Base-by-base conservation (phyloP, 768 basidiomycete species). In the Macrolepiota dolichaula region DNA sequence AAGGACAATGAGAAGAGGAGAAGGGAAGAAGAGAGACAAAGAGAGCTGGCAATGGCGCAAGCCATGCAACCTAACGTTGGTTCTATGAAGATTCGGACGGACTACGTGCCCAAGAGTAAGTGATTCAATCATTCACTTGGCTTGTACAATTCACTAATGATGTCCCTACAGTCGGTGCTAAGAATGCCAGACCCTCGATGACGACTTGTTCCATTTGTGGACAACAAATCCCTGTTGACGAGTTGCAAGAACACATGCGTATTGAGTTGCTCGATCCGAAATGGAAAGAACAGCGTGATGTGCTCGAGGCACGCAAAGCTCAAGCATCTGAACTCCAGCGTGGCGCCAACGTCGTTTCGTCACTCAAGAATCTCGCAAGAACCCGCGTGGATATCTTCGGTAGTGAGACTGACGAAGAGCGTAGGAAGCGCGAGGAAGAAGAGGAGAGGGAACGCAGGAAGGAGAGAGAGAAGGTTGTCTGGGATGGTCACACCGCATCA, bases 351-450 rank as follows among this genome's bases (percentile, higher is more conserved):
- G 94, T 98, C 54, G 90, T 93, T 17, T 88, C 92, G 0, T 96
- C 96, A 27, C 87, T 99, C 68, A 91, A 89, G 70, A 92, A 92
- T 64, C 87, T 99, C 61, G 96, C 97, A 22, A 85, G 89, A 59
- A 92, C 92, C n/a, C 92, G 96, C 79, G 92, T 94, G 64, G 96
- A 99, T 77, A 91, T 99, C 65, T 99, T 99, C 74, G 94, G 95
- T 72, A 92, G 89, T 1, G 93, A 94, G 68, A 89, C 85, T 55
- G 96, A 96, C 69, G 96, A 98, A 69, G 95, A 96, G 65, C 82
- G 88, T 61, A 84, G 94, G 63, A 91, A 88, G 74, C 82, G 81
- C 51, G 91, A 95, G 67, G 96, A 97, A 64, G 94, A 94, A 54
- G 89, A 90, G 63, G 92, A 94, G 68, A 81, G 85, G 57, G 85